Conservation (phyloP, 108 stramenopile genomes). For the Mediolabrus comicus region DNA sequence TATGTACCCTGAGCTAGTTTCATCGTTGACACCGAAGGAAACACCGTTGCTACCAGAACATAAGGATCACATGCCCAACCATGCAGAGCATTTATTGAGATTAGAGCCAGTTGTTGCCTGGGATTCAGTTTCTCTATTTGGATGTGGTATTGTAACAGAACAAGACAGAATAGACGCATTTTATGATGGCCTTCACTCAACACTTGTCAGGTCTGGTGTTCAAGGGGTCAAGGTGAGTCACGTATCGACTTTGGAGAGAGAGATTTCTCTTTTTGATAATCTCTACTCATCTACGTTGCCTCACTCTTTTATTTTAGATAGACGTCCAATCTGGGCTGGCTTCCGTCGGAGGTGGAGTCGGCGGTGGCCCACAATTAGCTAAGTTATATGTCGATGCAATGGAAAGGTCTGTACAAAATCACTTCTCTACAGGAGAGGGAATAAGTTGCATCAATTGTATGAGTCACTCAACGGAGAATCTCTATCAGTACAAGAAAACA, state of each 20-base stretch:
- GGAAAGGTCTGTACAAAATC: slow-evolving; percentile 44
- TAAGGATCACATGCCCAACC: slow-evolving; percentile 18
- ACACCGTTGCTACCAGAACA: slow-evolving; percentile 10
- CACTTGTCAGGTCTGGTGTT: slow-evolving; percentile 51
- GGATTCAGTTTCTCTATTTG: slow-evolving; percentile 45
- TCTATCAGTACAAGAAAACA: slow-evolving; percentile 43
- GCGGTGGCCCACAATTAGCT: slow-evolving; percentile 40
- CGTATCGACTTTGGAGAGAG: not conserved
- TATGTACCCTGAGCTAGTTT: slow-evolving; percentile 32
- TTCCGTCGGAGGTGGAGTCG: slow-evolving; percentile 39
- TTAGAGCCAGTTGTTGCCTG: slow-evolving; percentile 51
- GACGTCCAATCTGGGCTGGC: slow-evolving; percentile 60
- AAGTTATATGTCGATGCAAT: slow-evolving; percentile 45
- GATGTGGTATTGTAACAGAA: slow-evolving; percentile 27
- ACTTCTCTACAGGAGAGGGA: slow-evolving; percentile 19
- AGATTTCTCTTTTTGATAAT: not conserved
- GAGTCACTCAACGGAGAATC: slow-evolving; percentile 66
- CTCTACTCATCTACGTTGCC: not conserved
- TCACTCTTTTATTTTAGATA: not conserved
- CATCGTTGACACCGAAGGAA: slow-evolving; percentile 2
- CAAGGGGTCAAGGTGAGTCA: slow-evolving; percentile 64
- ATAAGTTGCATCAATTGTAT: slow-evolving; percentile 66
- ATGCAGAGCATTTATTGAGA: slow-evolving; percentile 38
- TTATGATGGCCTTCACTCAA: slow-evolving; percentile 56
- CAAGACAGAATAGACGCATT: slow-evolving; percentile 41